phyloP scores from a whole-genome alignment of 148 eudicot species.

The Dysphania ambrosioides region DNA sequence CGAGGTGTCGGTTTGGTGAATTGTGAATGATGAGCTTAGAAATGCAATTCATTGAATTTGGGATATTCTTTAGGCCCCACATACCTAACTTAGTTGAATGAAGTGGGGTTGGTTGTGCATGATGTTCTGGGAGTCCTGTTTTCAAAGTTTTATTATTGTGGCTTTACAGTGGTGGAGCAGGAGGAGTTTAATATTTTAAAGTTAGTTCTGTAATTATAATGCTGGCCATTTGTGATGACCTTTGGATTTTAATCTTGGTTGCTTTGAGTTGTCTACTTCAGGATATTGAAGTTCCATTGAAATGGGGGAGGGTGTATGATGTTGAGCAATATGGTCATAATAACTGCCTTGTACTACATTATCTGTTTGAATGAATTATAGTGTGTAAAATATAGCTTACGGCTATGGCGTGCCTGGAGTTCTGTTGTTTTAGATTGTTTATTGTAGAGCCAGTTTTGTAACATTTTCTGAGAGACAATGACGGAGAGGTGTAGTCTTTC shows the following conservation, averaged over 20 bases:
- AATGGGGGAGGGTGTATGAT: neutral
- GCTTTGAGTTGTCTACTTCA: neutral
- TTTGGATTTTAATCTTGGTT: conserved; percentile 8
- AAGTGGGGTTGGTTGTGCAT: conserved; percentile 21
- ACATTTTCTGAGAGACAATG: neutral
- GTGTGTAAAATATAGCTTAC: neutral
- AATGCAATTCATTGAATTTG: conserved; percentile 9
- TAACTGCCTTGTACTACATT: neutral
- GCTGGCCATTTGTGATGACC: neutral
- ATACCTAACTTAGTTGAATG: conserved; percentile 6
- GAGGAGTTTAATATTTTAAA: neutral
- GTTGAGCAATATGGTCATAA: neutral
- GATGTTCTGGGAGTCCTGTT: conserved; percentile 2
- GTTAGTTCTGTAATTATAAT: conserved; percentile 12
- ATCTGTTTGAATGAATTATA: neutral
- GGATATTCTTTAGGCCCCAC: conserved; percentile 15
- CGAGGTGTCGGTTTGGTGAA: conserved; percentile 13
- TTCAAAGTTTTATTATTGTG: neutral
- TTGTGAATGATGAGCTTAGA: conserved; percentile 16
- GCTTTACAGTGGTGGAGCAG: neutral
- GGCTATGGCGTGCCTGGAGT: neutral
- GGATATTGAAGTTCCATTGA: neutral
- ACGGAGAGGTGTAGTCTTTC: neutral
- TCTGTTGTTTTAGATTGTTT: neutral
- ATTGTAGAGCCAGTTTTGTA: neutral